Percentiles rank a stretch among this genome's conserved stretches.
These are phyloP conservation scores for Astragalus glycyphyllos DNA, from an alignment of 306 rosid species.

Conservation along the genomic window DNA sequence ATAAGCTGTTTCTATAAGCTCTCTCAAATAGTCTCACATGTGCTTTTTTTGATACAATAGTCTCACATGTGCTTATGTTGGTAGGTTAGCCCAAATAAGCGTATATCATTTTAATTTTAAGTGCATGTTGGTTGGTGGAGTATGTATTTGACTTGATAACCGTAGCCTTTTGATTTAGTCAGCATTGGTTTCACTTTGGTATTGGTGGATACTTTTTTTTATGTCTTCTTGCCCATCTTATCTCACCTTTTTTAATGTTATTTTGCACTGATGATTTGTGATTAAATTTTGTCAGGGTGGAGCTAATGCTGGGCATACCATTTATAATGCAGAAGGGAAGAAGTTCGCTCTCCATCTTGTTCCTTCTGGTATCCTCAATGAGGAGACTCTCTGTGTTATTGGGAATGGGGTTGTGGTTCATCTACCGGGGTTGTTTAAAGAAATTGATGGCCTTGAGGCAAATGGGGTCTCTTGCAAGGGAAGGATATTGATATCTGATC, in stretches of 20 bases:
- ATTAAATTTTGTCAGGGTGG: constrained; percentile 67
- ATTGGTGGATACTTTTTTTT: background rate
- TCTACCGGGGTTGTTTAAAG: constrained; percentile 82
- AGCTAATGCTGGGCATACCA: constrained; percentile 97
- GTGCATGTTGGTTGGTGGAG: too few species aligned
- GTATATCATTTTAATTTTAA: background rate
- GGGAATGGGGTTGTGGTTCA: constrained; percentile 99
- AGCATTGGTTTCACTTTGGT: background rate
- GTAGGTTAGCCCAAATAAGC: background rate
- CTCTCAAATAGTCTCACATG: too few species aligned
- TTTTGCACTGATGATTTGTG: constrained; percentile 34
- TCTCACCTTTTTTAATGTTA: background rate
- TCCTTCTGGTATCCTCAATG: constrained; percentile 94
- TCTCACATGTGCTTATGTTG: background rate
- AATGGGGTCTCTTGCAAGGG: constrained; percentile 88
- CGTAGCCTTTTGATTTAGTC: constrained; percentile 6
- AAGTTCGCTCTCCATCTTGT: constrained; percentile 96
- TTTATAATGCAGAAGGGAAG: constrained; percentile 93
- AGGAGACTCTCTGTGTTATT: constrained; percentile 85
- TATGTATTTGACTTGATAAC: constrained; percentile 26
- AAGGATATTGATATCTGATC: constrained; percentile 90
- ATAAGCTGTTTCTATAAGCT: too few species aligned
- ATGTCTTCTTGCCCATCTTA: background rate
- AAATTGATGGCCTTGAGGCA: constrained; percentile 80
- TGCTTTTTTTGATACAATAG: too few species aligned